Base-by-base conservation (phyloP, 2,329 filamentous ascomycete species). In the Fusarium sp. region DNA sequence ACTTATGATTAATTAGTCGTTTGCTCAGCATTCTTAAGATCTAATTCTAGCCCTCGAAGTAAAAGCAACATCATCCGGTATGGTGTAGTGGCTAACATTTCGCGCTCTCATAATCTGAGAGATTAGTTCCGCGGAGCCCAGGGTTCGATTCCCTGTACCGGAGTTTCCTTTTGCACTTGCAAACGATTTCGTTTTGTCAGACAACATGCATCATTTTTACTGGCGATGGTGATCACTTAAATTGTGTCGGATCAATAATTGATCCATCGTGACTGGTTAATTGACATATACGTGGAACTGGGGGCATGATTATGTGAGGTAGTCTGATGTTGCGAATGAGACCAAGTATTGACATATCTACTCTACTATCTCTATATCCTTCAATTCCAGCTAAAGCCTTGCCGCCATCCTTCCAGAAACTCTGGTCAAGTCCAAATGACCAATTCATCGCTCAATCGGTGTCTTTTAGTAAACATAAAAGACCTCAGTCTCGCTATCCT, bases 51-150 rank as follows among this genome's bases (percentile, higher is more conserved):
- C 0, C 0, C 1, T 3, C 1, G 1, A 23, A 15, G 10, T 5
- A 38, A n/a, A 27, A 52, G 19, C 49, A n/a, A 0, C 23, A 9
- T 27, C n/a, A 68, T 78, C 77, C 77, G 77, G 77, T 78, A 79
- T 79, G 77, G 77, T 79, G 77, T 79, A 79, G 76, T 79, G 77
- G 77, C 77, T 77, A 78, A 78, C 77, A 78, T 78, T 78, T 78
- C 76, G 74, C 77, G 77, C 77, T 78, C 66, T 78, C 77, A 78
- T 63, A 68, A 75, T 52, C 21, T 78, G 73, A 76, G 76, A 51
- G 75, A 75, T 62, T 11, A 51, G 58, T 52, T 63, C 73, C 74
- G 71, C 73, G 73, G 74, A 76, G 74, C 74, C 70, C 70, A 76
- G 74, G 74, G 73, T 76, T 76, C 73, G 74, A 76, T 76, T 76